Conservation (phyloP, 345 rosid species). For the Acer saccharum region DNA sequence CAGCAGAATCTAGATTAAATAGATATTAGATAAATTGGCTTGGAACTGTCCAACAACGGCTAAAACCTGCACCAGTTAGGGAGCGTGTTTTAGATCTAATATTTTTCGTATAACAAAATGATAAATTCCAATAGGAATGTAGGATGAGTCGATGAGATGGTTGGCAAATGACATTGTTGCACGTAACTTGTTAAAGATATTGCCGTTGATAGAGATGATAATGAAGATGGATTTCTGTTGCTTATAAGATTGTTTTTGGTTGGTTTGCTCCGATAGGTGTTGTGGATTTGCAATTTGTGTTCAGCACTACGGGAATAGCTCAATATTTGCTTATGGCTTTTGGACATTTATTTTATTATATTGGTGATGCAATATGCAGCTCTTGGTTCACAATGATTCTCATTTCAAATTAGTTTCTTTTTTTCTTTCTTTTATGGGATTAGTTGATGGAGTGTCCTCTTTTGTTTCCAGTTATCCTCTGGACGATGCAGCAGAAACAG, state of each 20-base stretch:
- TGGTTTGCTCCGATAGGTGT: neutral
- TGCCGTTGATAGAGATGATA: neutral
- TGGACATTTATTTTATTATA: neutral
- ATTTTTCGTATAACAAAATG: neutral
- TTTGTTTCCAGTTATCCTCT: constrained; percentile 80
- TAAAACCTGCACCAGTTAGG: neutral
- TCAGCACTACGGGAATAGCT: neutral
- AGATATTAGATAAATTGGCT: neutral
- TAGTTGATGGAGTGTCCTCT: constrained; percentile 14
- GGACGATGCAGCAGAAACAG: constrained; percentile 88
- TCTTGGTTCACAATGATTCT: constrained; percentile 1
- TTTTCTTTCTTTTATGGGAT: constrained; percentile 1
- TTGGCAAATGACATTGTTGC: neutral
- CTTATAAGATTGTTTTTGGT: constrained; percentile 1
- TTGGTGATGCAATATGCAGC: neutral
- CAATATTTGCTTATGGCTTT: neutral
- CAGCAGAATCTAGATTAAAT: neutral
- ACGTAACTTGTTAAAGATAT: neutral
- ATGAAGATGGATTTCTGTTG: neutral
- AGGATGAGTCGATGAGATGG: neutral
- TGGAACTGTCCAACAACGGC: neutral
- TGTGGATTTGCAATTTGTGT: neutral
- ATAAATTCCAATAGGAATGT: neutral
- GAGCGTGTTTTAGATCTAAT: neutral
- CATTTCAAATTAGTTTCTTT: neutral